A percentile compares a stretch with the other conserved stretches of the same genome.
Evolutionary conservation across 2,329 filamentous ascomycete species (phyloP).

Genomic region (Parastagonospora nodorum): DNA sequence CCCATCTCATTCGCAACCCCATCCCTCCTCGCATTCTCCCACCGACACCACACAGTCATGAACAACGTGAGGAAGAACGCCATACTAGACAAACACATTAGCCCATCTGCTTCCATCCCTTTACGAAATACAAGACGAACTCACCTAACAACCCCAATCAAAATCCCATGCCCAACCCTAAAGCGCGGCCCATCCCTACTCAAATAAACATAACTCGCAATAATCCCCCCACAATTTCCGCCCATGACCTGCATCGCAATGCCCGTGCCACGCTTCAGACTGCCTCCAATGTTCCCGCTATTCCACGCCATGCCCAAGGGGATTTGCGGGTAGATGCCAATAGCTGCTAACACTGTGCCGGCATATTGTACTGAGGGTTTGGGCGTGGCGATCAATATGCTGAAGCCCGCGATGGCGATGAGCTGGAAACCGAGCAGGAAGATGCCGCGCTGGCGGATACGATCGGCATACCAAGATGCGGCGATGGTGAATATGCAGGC

Average conservation of each 20-base stretch:
- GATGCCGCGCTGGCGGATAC: slow-evolving; percentile 32
- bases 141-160: slow-evolving; percentile 52
- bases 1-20: slow-evolving; percentile 51
- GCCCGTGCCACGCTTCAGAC: slow-evolving; percentile 60
- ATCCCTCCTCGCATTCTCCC: slow-evolving; percentile 63
- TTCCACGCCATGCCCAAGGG: slow-evolving; percentile 64
- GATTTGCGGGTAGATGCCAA: slow-evolving; percentile 60
- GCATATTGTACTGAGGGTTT: slow-evolving; percentile 39
- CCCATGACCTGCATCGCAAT: slow-evolving; percentile 63
- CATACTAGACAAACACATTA: slow-evolving; percentile 44
- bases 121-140: not conserved
- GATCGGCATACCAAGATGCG: slow-evolving; percentile 37
- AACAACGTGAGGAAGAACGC: slow-evolving; percentile 56
- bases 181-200: slow-evolving; percentile 51
- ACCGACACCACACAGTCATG: slow-evolving; percentile 63
- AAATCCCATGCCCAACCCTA: slow-evolving; percentile 52
- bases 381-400: slow-evolving; percentile 34
- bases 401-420: slow-evolving; percentile 60
- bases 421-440: slow-evolving; percentile 41
- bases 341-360: slow-evolving; percentile 41
- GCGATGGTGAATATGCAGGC: slow-evolving; percentile 44
- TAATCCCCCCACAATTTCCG: slow-evolving; percentile 74
- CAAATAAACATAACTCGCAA: slow-evolving; percentile 58
- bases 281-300: slow-evolving; percentile 62
- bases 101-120: too few relatives aligned